These are phyloP conservation scores for Syncephalis fuscata DNA, from an alignment of 371 early-diverging fungal species.

Conservation along the genomic window DNA sequence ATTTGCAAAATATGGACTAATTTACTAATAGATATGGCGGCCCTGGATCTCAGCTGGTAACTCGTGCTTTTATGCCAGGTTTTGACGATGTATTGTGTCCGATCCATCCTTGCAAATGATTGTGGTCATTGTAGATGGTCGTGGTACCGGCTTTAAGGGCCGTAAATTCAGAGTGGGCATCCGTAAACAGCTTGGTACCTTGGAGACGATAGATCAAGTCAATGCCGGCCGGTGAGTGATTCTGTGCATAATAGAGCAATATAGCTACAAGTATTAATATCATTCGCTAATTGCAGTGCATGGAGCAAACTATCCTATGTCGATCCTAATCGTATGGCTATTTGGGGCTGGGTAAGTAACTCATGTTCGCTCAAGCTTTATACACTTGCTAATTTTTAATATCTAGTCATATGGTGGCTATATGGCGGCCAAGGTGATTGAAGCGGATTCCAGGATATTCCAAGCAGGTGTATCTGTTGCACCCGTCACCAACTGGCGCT, in stretches of 20 bases:
- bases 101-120: conserved; percentile 30
- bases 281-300: no score
- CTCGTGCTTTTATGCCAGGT: conserved; percentile 43
- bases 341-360: conserved; percentile 75
- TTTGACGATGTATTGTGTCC: conserved; percentile 53
- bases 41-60: conserved; percentile 76
- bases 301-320: conserved; percentile 54
- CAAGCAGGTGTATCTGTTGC: conserved; percentile 84
- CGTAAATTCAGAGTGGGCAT: conserved; percentile 63
- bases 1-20: not conserved
- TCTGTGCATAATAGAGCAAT: no score
- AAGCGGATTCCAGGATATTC: conserved; percentile 68
- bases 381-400: not conserved
- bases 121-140: conserved; percentile 16
- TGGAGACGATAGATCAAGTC: conserved; percentile 76
- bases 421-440: conserved; percentile 69
- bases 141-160: conserved; percentile 43
- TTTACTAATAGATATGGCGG: conserved; percentile 66
- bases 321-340: conserved; percentile 61
- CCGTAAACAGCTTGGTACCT: conserved; percentile 57
- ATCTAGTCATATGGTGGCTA: conserved; percentile 84
- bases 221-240: conserved; percentile 44
- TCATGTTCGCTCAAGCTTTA: not conserved
- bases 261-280: no score
- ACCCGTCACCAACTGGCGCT: conserved; percentile 89